Base-by-base conservation (phyloP, 106 monocot genomes). In the Posidonia australis region DNA sequence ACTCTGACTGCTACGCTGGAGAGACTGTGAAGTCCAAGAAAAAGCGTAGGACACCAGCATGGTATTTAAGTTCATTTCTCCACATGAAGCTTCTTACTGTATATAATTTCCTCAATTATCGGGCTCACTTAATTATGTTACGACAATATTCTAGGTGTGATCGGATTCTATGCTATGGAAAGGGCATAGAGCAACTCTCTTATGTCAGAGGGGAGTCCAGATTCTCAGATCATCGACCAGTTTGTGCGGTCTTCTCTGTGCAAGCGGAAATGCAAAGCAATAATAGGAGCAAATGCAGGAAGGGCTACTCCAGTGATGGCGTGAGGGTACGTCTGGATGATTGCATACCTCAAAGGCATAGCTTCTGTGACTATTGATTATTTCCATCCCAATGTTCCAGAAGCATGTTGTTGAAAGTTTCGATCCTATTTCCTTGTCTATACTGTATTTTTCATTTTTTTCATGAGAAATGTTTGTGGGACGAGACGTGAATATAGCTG, bases 181-280 rank as follows among this genome's bases (percentile, higher is more conserved):
- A 85, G 16, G 88, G 86, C 1, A 81, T 93, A 2, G 80, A 93
- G 48, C 89, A 89, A 68, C 51, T 86, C 17, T 79, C 82, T 44
- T 93, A 93, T 29, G 73, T 75, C 12, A 72, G 93, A 74, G 89
- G 81, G 32, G 89, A 93, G 71, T 89, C 81, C 54, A 76, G 72
- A 57, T 86, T 93, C 65, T 93, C 93, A 0, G 93, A 93, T 63
- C 93, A 93, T 51, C 76, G 93, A 62, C 93, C 93, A 0, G 93
- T 93, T 3, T 80, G 75, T 48, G 84, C 88, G 1, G 85, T 85
- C 13, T 92, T 92, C 64, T 42, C 71, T 10, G 74, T 77, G 60
- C 69, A 78, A 63, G 87, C 77, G 5, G 82, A 92, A 17, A 32
- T 62, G 41, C 72, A 54, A 22, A 62, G 55, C 16, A 31, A 9